These are phyloP conservation scores for Chlamydomonas incerta DNA, from an alignment of 139 green algal genomes.

Conservation along the genomic window DNA sequence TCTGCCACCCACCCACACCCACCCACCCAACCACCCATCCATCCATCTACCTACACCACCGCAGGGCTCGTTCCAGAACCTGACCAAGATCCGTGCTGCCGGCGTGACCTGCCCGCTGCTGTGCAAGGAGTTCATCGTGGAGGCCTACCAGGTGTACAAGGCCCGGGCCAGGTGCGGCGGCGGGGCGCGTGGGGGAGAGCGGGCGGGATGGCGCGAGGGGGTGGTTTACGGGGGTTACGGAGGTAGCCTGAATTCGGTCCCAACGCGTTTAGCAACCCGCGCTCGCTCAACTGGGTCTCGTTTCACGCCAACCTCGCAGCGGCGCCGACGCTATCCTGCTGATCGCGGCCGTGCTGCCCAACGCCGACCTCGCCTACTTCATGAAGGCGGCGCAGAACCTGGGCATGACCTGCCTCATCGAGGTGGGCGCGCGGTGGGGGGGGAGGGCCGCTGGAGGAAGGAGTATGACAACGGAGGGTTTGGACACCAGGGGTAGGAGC, in stretches of 20 bases:
- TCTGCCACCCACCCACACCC: background rate
- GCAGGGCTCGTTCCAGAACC: slow-evolving; percentile 81
- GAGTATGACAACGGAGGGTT: background rate
- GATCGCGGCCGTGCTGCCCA: slow-evolving; percentile 97
- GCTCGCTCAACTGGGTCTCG: too few species aligned
- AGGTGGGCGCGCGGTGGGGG: slow-evolving; percentile 10
- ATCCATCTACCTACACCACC: background rate
- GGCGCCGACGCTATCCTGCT: slow-evolving; percentile 97
- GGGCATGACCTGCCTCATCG: slow-evolving; percentile 71
- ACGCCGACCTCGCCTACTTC: slow-evolving; percentile 94
- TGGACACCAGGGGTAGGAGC: background rate
- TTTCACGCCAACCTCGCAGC: slow-evolving; percentile 36
- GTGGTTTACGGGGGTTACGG: too few species aligned
- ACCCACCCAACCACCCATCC: background rate
- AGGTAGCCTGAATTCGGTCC: too few species aligned
- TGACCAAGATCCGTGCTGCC: slow-evolving; percentile 75
- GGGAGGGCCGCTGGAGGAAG: background rate
- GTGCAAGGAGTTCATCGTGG: slow-evolving; percentile 99
- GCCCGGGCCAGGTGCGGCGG: slow-evolving; percentile 50
- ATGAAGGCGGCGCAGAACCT: slow-evolving; percentile 79
- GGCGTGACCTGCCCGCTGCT: slow-evolving; percentile 93
- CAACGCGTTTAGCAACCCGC: too few species aligned
- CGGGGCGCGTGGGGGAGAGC: background rate
- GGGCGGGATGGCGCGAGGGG: too few species aligned
- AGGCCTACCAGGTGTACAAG: slow-evolving; percentile 94